These are phyloP conservation scores for Alopecurus myosuroides DNA, from an alignment of 176 grass and related monocot genomes.

Conservation along the genomic window DNA sequence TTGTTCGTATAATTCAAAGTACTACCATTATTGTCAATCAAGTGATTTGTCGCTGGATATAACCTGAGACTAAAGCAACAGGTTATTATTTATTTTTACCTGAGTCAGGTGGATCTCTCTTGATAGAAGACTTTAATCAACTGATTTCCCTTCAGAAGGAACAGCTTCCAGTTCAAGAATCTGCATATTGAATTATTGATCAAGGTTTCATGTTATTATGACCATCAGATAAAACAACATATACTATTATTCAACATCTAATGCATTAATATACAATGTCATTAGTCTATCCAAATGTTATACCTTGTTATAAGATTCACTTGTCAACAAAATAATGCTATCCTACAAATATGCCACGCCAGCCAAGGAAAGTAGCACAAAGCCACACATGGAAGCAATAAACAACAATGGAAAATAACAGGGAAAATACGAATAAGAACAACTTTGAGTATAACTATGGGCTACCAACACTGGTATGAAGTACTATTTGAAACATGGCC, in stretches of 20 bases:
- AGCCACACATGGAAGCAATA: no score
- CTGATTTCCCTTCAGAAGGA: conserved; percentile 73
- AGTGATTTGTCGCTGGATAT: not conserved
- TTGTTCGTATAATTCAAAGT: not conserved
- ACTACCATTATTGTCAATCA: not conserved
- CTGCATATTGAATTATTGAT: conserved; percentile 35
- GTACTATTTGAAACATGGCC: no score
- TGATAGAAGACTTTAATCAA: conserved; percentile 62
- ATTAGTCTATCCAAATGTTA: conserved; percentile 3
- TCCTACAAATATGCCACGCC: not conserved
- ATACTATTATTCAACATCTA: not conserved
- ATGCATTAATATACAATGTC: not conserved
- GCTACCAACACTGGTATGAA: no score
- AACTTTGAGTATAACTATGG: no score
- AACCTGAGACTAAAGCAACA: not conserved
- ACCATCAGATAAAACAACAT: not conserved
- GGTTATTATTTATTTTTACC: conserved; percentile 37
- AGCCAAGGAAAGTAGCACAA: not conserved
- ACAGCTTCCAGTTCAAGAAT: conserved; percentile 93
- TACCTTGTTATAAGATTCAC: not conserved
- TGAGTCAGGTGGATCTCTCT: conserved; percentile 88
- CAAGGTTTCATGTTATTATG: not conserved
- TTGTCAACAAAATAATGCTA: not conserved
- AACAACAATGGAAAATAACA: no score
- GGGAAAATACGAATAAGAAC: no score